phyloP scores from a whole-genome alignment of 371 early-diverging fungal genomes.

The Batkoa obscura region DNA sequence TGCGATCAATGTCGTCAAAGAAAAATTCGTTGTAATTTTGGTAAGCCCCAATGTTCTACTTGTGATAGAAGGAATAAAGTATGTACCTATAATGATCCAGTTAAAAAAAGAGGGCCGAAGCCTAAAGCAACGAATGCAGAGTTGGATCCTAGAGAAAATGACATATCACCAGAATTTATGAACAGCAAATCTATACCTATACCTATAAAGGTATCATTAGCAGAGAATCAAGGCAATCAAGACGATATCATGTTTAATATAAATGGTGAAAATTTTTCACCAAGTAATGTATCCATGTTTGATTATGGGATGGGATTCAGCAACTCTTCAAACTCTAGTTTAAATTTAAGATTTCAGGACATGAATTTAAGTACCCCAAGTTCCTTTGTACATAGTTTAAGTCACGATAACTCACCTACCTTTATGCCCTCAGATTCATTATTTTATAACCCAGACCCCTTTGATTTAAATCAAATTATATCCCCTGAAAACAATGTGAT shows the following conservation, averaged over 20 bases:
- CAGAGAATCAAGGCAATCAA: neutral
- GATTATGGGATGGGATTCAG: neutral
- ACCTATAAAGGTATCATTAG: slow-evolving; percentile 1
- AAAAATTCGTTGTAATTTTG: slow-evolving; percentile 3
- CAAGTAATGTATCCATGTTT: too few relatives aligned
- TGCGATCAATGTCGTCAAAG: slow-evolving; percentile 4
- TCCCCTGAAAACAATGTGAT: too few relatives aligned
- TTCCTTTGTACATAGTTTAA: too few relatives aligned
- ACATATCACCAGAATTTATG: neutral
- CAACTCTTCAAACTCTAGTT: neutral
- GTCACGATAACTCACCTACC: neutral
- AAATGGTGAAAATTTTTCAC: too few relatives aligned
- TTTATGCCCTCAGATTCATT: neutral
- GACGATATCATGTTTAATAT: too few relatives aligned
- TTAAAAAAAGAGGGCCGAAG: slow-evolving; percentile 3
- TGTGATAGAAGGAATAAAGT: neutral
- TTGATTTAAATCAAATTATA: neutral
- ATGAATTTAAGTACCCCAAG: too few relatives aligned
- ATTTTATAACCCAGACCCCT: neutral
- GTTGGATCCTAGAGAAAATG: neutral
- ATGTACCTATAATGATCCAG: slow-evolving; percentile 2
- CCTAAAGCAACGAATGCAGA: neutral
- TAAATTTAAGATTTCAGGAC: neutral
- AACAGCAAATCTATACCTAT: neutral
- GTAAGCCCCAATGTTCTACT: slow-evolving; percentile 4